Conservation (phyloP, 768 basidiomycete species). For the Rossbeevera mucosa region DNA sequence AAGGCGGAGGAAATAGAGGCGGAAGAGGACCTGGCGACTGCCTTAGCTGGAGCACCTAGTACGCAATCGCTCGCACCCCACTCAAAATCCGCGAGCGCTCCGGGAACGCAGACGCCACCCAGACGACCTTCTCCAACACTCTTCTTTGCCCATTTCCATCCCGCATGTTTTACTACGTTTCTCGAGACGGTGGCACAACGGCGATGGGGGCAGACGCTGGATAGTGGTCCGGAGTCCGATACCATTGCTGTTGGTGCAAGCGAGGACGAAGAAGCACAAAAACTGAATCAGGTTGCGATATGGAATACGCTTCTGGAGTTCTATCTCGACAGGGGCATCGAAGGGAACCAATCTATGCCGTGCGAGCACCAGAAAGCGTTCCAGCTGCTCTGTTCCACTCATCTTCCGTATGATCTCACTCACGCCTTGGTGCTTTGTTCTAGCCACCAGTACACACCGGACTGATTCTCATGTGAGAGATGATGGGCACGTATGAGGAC, state of each 20-base stretch:
- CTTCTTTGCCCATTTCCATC: slow-evolving; percentile 93
- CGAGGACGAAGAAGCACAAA: slow-evolving; percentile 49
- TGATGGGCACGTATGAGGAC: slow-evolving; percentile 93
- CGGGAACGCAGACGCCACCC: slow-evolving; percentile 29
- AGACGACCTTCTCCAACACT: slow-evolving; percentile 74
- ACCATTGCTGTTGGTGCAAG: slow-evolving; percentile 12
- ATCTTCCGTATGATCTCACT: slow-evolving; percentile 76
- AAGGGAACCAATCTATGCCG: slow-evolving; percentile 18
- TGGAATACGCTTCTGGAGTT: slow-evolving; percentile 97
- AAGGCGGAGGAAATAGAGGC: slow-evolving; percentile 12
- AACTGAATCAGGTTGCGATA: slow-evolving; percentile 71
- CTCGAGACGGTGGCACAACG: slow-evolving; percentile 79
- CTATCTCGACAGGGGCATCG: slow-evolving; percentile 54
- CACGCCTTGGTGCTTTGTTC: slow-evolving; percentile 97
- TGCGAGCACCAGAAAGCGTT: slow-evolving; percentile 56
- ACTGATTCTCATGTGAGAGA: slow-evolving; percentile 88
- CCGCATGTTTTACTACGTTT: slow-evolving; percentile 77
- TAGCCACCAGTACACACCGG: slow-evolving; percentile 75
- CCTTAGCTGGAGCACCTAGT: slow-evolving; percentile 26
- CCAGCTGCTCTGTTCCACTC: slow-evolving; percentile 55
- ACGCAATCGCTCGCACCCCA: slow-evolving; percentile 11
- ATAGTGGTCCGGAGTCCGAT: slow-evolving; percentile 25
- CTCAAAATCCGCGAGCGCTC: slow-evolving; percentile 4
- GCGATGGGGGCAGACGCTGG: slow-evolving; percentile 75
- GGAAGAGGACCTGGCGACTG: slow-evolving; percentile 17